Percentiles rank a stretch among this genome's conserved stretches.
Evolutionary conservation across 2,329 filamentous ascomycete species (phyloP).

Genomic region (Phaeosphaeriaceae sp.): DNA sequence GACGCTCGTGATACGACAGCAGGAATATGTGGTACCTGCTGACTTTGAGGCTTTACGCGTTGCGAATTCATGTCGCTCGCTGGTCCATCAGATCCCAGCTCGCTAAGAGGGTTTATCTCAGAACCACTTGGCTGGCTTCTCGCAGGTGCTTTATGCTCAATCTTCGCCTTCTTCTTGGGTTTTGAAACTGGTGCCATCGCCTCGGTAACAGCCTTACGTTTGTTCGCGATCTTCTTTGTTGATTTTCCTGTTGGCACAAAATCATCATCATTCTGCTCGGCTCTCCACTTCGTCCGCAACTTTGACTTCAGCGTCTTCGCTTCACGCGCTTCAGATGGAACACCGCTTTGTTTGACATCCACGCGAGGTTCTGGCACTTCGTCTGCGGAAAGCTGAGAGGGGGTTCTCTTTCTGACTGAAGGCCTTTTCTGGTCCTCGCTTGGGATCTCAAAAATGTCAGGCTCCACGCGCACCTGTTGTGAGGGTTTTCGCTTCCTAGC

Average conservation of each 20-base stretch:
- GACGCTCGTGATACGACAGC: conserved; percentile 8
- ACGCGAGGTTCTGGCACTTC: background rate
- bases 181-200: background rate
- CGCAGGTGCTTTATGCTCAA: background rate
- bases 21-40: conserved; percentile 3
- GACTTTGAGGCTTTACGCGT: background rate
- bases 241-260: conserved; percentile 1
- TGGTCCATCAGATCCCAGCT: background rate
- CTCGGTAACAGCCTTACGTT: background rate
- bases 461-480: conserved; percentile 7
- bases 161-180: conserved; percentile 5
- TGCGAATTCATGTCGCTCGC: background rate
- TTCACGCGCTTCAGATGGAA: background rate
- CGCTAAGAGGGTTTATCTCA: background rate
- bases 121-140: conserved; percentile 1
- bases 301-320: conserved; percentile 16
- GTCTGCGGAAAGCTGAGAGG: background rate
- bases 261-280: background rate
- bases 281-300: conserved; percentile 19
- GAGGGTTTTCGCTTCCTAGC: conserved; percentile 18
- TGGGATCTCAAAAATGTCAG: conserved; percentile 9
- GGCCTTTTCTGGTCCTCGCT: conserved; percentile 2
- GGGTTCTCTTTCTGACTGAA: background rate
- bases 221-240: conserved; percentile 7
- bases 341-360: background rate